Conservation (phyloP, 2,329 filamentous ascomycete genomes). For the Diaporthe sp. region DNA sequence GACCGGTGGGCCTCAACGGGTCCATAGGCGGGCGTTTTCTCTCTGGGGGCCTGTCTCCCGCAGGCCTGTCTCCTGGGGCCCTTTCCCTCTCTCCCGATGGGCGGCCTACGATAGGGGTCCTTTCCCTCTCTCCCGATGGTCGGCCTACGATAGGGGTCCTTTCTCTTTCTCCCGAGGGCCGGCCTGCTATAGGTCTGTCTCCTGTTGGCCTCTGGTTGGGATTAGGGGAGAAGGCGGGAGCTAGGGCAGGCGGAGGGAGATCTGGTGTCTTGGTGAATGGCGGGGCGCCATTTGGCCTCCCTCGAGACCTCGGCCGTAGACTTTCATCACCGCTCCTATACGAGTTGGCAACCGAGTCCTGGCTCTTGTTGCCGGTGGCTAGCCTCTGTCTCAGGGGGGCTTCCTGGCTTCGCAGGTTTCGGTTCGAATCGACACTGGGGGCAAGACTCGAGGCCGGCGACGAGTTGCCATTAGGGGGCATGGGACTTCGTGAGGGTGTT, state of each 20-base stretch:
- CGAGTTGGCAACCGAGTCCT: constrained; percentile 69
- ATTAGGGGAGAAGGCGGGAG: constrained; percentile 41
- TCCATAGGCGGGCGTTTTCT: constrained; percentile 78
- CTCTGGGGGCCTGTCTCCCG: constrained; percentile 69
- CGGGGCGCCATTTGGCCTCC: constrained; percentile 55
- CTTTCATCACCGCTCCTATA: constrained; percentile 66
- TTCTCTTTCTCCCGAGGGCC: constrained; percentile 50
- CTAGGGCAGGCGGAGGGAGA: constrained; percentile 43
- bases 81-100: constrained; percentile 50
- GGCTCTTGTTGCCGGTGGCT: constrained; percentile 67
- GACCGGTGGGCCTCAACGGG: constrained; percentile 64
- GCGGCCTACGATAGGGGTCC: neutral
- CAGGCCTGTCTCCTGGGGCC: constrained; percentile 43
- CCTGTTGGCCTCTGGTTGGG: constrained; percentile 6
- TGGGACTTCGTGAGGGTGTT: constrained; percentile 49
- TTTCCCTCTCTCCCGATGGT: constrained; percentile 50
- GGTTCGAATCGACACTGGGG: constrained; percentile 65
- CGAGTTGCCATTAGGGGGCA: constrained; percentile 51
- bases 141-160: neutral
- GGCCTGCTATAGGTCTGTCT: constrained; percentile 61
- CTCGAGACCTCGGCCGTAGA: constrained; percentile 65
- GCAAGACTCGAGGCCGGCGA: constrained; percentile 58
- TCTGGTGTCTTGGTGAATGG: constrained; percentile 47
- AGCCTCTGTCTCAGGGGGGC: constrained; percentile 60
- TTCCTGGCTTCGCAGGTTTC: constrained; percentile 57